Evolutionary conservation across 1,284 basidiomycete genomes (phyloP).

Genomic region (Veloboletus limbatus): DNA sequence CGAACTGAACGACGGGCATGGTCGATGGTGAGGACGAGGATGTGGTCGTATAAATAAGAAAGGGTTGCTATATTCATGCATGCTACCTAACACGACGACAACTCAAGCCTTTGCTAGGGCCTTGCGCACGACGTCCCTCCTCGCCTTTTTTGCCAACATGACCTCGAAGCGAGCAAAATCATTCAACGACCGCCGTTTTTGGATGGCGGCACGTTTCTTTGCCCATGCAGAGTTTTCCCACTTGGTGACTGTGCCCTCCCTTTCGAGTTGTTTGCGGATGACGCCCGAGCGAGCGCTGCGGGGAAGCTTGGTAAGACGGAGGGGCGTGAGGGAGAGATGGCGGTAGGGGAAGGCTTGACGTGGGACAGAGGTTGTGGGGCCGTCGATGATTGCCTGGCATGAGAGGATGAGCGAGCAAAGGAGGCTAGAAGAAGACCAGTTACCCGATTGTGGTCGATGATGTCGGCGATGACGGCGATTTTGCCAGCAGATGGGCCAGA

Average conservation of each 20-base stretch:
- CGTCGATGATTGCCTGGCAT: conserved; percentile 89
- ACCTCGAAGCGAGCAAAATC: conserved; percentile 90
- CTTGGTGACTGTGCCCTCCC: conserved; percentile 70
- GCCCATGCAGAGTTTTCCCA: conserved; percentile 91
- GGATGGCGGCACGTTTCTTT: conserved; percentile 79
- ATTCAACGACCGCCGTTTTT: conserved; percentile 75
- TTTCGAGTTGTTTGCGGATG: conserved; percentile 88
- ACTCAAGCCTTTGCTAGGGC: conserved; percentile 42
- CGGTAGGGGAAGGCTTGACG: conserved; percentile 93
- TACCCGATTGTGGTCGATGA: conserved; percentile 99
- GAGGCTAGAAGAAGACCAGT: background rate
- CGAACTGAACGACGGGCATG: conserved; percentile 77
- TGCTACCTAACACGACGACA: background rate
- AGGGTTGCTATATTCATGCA: background rate
- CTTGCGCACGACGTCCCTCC: conserved; percentile 71
- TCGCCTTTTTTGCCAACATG: conserved; percentile 74
- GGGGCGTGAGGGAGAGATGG: conserved; percentile 88
- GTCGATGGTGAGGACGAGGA: background rate
- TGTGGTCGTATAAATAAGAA: too few species aligned
- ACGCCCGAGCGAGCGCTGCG: conserved; percentile 82
- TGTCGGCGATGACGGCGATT: conserved; percentile 95
- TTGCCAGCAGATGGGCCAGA: conserved; percentile 83
- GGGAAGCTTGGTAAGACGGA: conserved; percentile 83
- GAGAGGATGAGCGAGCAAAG: background rate
- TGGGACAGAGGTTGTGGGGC: conserved; percentile 86